Evolutionary conservation across 805 yeast species (phyloP), one percentile per base, ranked within the genome.

Genomic region (Kodamaea neixiangensis): DNA sequence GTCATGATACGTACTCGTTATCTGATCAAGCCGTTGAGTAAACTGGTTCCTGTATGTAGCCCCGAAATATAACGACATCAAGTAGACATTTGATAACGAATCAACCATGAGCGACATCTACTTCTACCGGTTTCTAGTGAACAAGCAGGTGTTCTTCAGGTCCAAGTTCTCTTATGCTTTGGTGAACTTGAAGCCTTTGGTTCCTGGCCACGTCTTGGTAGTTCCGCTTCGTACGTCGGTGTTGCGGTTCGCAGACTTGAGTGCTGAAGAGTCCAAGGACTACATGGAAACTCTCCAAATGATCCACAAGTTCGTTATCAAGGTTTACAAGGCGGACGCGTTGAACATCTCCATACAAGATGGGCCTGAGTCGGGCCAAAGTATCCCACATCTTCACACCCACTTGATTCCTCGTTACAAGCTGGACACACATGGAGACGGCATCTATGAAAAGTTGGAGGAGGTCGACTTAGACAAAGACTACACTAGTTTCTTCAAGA

Each of bases 341-440:
- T 63, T 91, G 53, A 96, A 96, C 63, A 78, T 94, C 37, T 93
- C 97, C 9, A 89, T 96, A 52, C 99, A 94, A 66, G 99, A 94
- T 65, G 99, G 99, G 0, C 88, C 91, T 0, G 90, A 90, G 46
- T 93, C 97, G 1, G 99, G 99, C 3, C 99, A 94, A 65, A 82
- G 92, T n/a, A 85, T 94, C 2, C 96, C 97, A 4, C 99, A 94
- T 68, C 77, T 93, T 22, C 99, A 94, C 66, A 87, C 97, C 17
- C 99, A 94, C 65, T 71, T 94, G 15, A 91, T 94, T 17, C 99
- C 99, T 5, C 77, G 99, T 38, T 83, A 78, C 64, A 75, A 73
- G 46, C 72, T 73, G 3, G 85, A 87, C 60, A 71, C 71, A 0
- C 71, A 64, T 40, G 90, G 90, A 0, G 97, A 89, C 64, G 84